Conservation (phyloP, 257 asterid genomes). For the Capsicum pubescens region DNA sequence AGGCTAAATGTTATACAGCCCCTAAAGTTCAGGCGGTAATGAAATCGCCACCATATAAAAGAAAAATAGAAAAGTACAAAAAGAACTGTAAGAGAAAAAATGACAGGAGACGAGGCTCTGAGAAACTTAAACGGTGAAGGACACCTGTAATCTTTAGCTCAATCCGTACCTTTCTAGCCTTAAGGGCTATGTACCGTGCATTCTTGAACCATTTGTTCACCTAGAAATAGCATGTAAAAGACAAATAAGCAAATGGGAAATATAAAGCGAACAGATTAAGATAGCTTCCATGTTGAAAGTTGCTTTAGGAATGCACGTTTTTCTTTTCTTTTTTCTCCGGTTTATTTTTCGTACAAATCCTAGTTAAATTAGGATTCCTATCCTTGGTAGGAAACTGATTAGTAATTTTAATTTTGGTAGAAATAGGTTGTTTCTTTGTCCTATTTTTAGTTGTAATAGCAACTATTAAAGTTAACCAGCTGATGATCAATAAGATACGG, state of each 20-base stretch:
- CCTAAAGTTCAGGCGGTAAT: constrained; percentile 23
- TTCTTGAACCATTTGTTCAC: constrained; percentile 99
- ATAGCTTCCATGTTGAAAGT: neutral
- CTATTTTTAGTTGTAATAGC: too few species aligned
- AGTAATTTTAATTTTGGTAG: too few species aligned
- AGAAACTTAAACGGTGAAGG: constrained; percentile 2
- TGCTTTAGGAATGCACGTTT: too few species aligned
- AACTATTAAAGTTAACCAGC: too few species aligned
- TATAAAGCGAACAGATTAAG: neutral
- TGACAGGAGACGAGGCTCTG: constrained; percentile 15
- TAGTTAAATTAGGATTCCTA: too few species aligned
- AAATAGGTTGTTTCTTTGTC: too few species aligned
- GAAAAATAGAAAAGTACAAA: constrained; percentile 22
- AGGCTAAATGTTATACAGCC: neutral
- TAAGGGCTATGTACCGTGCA: constrained; percentile 91
- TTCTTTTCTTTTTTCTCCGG: too few species aligned
- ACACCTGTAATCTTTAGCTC: constrained; percentile 12
- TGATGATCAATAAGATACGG: too few species aligned
- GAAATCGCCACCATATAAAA: constrained; percentile 25
- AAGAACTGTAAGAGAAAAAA: constrained; percentile 23
- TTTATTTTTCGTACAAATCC: too few species aligned
- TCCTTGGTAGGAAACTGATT: too few species aligned
- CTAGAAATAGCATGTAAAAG: constrained; percentile 50
- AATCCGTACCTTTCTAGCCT: constrained; percentile 79
- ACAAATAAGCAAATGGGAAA: constrained; percentile 29